Evolutionary conservation across 768 basidiomycete genomes (phyloP).

Genomic region (Kwoniella sp.): DNA sequence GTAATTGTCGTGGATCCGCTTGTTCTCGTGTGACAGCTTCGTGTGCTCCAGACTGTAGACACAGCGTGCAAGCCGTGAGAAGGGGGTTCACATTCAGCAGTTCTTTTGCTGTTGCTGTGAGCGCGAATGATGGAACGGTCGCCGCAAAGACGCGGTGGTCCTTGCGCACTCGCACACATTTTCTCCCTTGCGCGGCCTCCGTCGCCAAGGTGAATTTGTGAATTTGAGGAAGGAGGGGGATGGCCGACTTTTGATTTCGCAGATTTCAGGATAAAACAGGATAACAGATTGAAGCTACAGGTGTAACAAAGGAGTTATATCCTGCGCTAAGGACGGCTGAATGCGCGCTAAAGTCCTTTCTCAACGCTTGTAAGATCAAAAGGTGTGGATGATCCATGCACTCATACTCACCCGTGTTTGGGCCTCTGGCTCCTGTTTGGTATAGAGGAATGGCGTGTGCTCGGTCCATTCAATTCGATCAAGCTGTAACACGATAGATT

Average conservation of each 20-base stretch:
- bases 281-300: neutral
- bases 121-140: no score
- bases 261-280: conserved; percentile 1
- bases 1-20: neutral
- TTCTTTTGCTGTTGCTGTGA: no score
- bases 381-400: no score
- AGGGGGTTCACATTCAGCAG: no score
- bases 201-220: neutral
- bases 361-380: neutral
- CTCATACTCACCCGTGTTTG: neutral
- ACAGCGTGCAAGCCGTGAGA: no score
- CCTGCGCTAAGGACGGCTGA: neutral
- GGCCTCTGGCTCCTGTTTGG: neutral
- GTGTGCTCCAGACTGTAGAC: no score
- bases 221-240: neutral
- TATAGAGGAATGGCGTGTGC: neutral
- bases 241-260: neutral
- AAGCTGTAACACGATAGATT: no score
- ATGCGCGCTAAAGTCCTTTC: neutral
- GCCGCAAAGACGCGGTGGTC: no score
- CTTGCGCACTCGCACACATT: no score
- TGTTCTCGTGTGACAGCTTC: neutral
- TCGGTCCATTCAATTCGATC: neutral
- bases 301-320: neutral
- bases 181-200: neutral